Evolutionary conservation across 805 yeast genomes (phyloP).

Genomic region (Cyberlindnera misumaiensis): DNA sequence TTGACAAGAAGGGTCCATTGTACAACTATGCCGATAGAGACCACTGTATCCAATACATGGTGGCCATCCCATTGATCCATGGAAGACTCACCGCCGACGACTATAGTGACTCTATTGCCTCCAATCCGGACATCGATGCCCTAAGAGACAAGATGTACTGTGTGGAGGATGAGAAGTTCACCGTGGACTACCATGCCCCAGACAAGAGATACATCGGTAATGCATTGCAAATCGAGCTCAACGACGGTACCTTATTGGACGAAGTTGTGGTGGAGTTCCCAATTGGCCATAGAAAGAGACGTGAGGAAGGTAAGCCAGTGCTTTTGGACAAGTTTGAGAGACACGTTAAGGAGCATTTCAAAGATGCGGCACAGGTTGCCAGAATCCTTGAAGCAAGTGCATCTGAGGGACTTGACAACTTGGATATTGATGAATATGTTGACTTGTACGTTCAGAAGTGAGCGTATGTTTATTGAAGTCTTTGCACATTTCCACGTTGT

Average conservation of each 20-base stretch:
- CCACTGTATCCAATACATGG: constrained; percentile 61
- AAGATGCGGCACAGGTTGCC: constrained; percentile 28
- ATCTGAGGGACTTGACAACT: constrained; percentile 28
- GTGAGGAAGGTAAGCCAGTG: constrained; percentile 55
- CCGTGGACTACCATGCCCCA: constrained; percentile 49
- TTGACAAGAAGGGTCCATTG: constrained; percentile 53
- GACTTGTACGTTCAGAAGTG: constrained; percentile 27
- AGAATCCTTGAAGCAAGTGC: constrained; percentile 31
- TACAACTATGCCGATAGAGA: constrained; percentile 61
- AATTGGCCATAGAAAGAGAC: constrained; percentile 51
- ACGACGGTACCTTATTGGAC: constrained; percentile 46
- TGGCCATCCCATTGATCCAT: constrained; percentile 47
- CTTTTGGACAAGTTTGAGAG: constrained; percentile 43
- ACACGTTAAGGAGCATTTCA: constrained; percentile 41
- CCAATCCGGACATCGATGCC: constrained; percentile 44
- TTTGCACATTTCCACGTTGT: too few species aligned
- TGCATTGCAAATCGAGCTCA: constrained; percentile 41
- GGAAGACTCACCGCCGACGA: constrained; percentile 55
- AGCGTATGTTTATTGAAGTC: too few species aligned
- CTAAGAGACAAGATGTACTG: constrained; percentile 50
- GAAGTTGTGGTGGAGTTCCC: constrained; percentile 51
- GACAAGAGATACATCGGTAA: constrained; percentile 52
- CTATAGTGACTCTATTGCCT: constrained; percentile 44
- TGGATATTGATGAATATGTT: constrained; percentile 43
- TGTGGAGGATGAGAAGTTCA: constrained; percentile 41